Base-by-base conservation (phyloP, 1,284 basidiomycete genomes). In the Meripilus lineatus region DNA sequence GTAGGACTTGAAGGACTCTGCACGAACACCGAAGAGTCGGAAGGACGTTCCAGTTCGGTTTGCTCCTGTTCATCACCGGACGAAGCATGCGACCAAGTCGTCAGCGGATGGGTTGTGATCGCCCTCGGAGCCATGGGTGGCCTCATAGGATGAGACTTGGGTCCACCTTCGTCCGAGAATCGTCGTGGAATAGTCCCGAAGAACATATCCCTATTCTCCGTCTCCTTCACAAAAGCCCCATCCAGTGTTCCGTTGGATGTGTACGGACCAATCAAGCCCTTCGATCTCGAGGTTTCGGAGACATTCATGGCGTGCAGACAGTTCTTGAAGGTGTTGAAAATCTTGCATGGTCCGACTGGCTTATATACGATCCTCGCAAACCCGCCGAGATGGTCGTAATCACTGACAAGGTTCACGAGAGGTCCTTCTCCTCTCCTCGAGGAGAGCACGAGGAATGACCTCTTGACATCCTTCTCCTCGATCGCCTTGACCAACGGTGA, bases 321-420 rank as follows among this genome's bases (percentile, higher is more conserved):
- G n/a, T 84, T 75, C 57, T 81, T 81, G 42, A 95, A 68, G 4
- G 83, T 76, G 13, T 74, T 61, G 26, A 82, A 76, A 43, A 96
- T 70, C 24, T 84, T 80, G 39, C 79, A 79, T 0, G 93, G 93
- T 1, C 93, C 92, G 22, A 84, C 83, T 3, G 93, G 93, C 63
- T 97, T 97, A 74, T 87, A 90, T 18, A 95, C 66, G 30, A 93
- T 72, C 13, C 89, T 79, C 61, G 87, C 89, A 62, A 91, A 88
- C 23, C 93, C 92, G 15, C 93, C 93, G n/a, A 81, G 77, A 22
- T 72, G 72, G 57, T 91, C 88, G 57, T 88, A 85, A 20, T 83
- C 79, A 49, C 72, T 77, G 49, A 82, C 75, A 39, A 79, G 71
- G 21, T 71, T 64, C 76, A 84, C 75, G 49, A 86, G 63, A 34